These are phyloP conservation scores for Trichophyton simii DNA, from an alignment of 2,329 filamentous ascomycete genomes.

Conservation along the genomic window DNA sequence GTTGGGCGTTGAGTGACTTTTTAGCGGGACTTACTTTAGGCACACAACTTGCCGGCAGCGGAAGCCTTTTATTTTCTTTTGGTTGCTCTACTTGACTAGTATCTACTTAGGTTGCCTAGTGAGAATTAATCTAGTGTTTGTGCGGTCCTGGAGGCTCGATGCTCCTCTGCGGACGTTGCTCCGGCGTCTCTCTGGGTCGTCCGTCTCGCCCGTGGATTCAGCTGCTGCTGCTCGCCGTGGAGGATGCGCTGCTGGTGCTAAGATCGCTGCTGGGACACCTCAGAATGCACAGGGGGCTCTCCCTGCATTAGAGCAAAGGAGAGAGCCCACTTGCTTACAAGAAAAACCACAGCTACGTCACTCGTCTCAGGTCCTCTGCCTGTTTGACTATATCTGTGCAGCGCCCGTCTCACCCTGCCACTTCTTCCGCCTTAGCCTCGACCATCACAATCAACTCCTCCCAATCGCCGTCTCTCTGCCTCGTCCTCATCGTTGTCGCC, in stretches of 20 bases:
- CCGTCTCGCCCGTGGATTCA: not conserved
- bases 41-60: not conserved
- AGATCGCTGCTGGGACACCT: not conserved
- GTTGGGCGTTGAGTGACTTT: slow-evolving; percentile 9
- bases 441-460: not conserved
- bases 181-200: not conserved
- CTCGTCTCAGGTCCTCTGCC: not conserved
- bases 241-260: not conserved
- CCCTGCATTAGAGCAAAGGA: not conserved
- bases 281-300: not conserved
- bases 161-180: not conserved
- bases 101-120: too few relatives aligned
- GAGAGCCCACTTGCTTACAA: not conserved
- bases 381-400: too few relatives aligned
- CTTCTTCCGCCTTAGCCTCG: not conserved
- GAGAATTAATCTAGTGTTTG: not conserved
- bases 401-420: not conserved
- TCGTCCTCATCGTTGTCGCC: not conserved
- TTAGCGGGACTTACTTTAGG: slow-evolving; percentile 4
- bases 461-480: too few relatives aligned
- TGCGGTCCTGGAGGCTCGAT: not conserved
- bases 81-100: not conserved
- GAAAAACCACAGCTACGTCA: not conserved
- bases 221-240: not conserved
- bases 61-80: not conserved